A percentile compares a stretch with the other conserved stretches of the same genome.
Evolutionary conservation across 495 filamentous ascomycete genomes (phyloP).

Genomic region (Aspergillus sparsus): DNA sequence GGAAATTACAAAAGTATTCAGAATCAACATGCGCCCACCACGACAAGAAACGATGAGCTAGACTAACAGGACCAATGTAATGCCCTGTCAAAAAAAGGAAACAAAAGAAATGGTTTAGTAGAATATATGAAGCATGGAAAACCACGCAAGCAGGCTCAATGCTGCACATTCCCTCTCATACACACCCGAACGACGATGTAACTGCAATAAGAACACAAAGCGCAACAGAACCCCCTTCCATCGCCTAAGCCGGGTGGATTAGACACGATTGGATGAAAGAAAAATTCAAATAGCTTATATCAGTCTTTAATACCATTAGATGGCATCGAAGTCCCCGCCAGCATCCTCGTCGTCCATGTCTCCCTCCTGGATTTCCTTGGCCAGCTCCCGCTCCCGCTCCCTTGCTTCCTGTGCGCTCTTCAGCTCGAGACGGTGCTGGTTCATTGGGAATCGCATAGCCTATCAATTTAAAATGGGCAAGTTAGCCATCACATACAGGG

Average conservation of each 20-base stretch:
- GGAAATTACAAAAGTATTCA: slow-evolving; percentile 20
- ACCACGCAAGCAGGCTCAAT: slow-evolving; percentile 34
- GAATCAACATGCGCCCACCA: slow-evolving; percentile 20
- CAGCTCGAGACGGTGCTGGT: slow-evolving; percentile 94
- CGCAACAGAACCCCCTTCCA: slow-evolving; percentile 20
- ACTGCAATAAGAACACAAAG: slow-evolving; percentile 28
- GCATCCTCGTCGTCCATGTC: slow-evolving; percentile 97
- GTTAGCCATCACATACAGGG: background rate
- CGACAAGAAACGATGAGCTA: slow-evolving; percentile 15
- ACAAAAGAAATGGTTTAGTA: slow-evolving; percentile 29
- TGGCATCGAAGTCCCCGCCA: slow-evolving; percentile 93
- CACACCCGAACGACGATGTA: slow-evolving; percentile 30
- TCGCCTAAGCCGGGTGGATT: slow-evolving; percentile 10
- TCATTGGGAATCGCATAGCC: slow-evolving; percentile 99
- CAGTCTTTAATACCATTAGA: slow-evolving; percentile 56
- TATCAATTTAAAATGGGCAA: slow-evolving; percentile 31
- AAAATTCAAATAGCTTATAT: slow-evolving; percentile 14
- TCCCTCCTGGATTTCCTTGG: slow-evolving; percentile 98
- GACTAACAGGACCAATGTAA: slow-evolving; percentile 20
- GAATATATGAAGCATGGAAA: slow-evolving; percentile 35
- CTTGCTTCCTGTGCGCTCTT: slow-evolving; percentile 98
- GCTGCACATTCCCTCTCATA: slow-evolving; percentile 35
- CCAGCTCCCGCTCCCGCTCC: slow-evolving; percentile 92
- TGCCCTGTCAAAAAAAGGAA: slow-evolving; percentile 16
- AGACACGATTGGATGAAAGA: slow-evolving; percentile 13